phyloP scores from a whole-genome alignment of 495 filamentous ascomycete species.

The Xanthoparmelia taractica region DNA sequence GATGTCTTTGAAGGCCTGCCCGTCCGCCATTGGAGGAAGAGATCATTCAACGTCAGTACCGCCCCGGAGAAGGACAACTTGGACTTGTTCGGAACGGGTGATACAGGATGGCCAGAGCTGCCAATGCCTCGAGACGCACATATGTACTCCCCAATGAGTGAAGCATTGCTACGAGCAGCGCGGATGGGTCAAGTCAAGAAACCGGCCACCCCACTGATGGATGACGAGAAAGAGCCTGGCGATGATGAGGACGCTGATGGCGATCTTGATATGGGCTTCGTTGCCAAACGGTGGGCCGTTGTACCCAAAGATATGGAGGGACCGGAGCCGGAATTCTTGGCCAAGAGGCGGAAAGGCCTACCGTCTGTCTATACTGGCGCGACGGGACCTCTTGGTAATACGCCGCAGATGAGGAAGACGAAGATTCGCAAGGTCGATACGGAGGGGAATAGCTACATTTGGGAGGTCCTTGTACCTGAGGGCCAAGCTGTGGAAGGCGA shows the following conservation, averaged over 20 bases:
- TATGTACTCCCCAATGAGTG: slow-evolving; percentile 66
- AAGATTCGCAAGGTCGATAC: slow-evolving; percentile 71
- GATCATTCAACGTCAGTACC: slow-evolving; percentile 62
- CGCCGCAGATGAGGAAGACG: slow-evolving; percentile 56
- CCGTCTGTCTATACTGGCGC: slow-evolving; percentile 43
- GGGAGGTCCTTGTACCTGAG: slow-evolving; percentile 71
- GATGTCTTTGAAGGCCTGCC: slow-evolving; percentile 95
- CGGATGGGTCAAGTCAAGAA: slow-evolving; percentile 45
- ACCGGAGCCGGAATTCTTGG: slow-evolving; percentile 70
- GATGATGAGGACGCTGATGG: slow-evolving; percentile 45
- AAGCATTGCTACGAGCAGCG: slow-evolving; percentile 76
- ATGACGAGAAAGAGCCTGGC: slow-evolving; percentile 36
- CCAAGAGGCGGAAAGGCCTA: slow-evolving; percentile 76
- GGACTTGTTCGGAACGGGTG: slow-evolving; percentile 43
- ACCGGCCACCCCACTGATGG: slow-evolving; percentile 26
- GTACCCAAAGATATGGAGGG: slow-evolving; percentile 70
- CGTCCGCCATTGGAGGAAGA: slow-evolving; percentile 80
- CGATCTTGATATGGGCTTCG: slow-evolving; percentile 36
- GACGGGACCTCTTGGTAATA: slow-evolving; percentile 33
- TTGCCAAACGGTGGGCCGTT: slow-evolving; percentile 59
- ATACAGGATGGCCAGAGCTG: slow-evolving; percentile 52
- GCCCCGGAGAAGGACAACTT: slow-evolving; percentile 45
- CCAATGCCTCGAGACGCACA: slow-evolving; percentile 83
- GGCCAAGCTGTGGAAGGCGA: slow-evolving; percentile 78
- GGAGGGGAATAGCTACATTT: slow-evolving; percentile 68